Conservation (phyloP, 2,329 filamentous ascomycete genomes). For the Nigrograna mackinnonii region DNA sequence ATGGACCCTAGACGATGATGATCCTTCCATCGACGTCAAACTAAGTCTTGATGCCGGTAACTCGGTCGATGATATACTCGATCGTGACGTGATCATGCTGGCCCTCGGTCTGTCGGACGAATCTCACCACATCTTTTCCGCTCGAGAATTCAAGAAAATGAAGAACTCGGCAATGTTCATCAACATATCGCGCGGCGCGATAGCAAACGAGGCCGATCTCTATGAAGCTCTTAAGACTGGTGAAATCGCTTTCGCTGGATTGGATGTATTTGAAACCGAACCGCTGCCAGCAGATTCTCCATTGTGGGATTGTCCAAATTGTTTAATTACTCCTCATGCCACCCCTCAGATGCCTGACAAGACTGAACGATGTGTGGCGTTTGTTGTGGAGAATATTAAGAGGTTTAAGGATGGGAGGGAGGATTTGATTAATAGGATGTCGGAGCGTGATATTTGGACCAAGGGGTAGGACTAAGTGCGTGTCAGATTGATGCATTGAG, state of each 20-base stretch:
- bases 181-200: neutral
- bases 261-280: neutral
- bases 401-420: neutral
- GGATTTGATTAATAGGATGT: too few species aligned
- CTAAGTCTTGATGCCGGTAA: neutral
- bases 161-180: neutral
- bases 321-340: neutral
- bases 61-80: neutral
- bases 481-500: too few species aligned
- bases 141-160: neutral
- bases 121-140: neutral
- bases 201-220: neutral
- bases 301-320: neutral
- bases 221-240: neutral
- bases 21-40: neutral
- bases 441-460: too few species aligned
- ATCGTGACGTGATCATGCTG: neutral
- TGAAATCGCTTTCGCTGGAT: neutral
- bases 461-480: too few species aligned
- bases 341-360: neutral
- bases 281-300: neutral
- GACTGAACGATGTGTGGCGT: neutral
- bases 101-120: neutral
- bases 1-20: neutral
- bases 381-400: neutral